Percentiles rank a stretch among this genome's conserved stretches.
These are phyloP conservation scores for Microbotryum violaceum DNA, from an alignment of 1,284 basidiomycete species.

Conservation along the genomic window DNA sequence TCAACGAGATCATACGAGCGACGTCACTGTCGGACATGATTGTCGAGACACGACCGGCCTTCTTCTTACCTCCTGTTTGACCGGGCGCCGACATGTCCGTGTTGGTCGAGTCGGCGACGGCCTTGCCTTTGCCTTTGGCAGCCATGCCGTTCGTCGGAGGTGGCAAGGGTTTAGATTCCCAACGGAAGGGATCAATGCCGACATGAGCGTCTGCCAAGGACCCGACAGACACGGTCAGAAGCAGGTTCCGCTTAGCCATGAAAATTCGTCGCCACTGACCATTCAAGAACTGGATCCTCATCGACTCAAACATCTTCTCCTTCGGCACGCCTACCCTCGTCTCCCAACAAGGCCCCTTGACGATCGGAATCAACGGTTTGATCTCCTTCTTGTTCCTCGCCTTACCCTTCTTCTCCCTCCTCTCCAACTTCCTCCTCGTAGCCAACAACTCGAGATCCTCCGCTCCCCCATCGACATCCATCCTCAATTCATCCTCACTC, in stretches of 20 bases:
- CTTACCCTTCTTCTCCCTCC: slow-evolving; percentile 37
- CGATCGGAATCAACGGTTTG: slow-evolving; percentile 63
- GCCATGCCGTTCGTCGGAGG: not conserved
- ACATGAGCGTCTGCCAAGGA: slow-evolving; percentile 55
- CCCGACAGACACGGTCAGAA: slow-evolving; percentile 11
- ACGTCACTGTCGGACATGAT: not conserved
- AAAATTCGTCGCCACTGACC: slow-evolving; percentile 46
- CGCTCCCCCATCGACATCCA: slow-evolving; percentile 55
- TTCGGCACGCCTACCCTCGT: slow-evolving; percentile 52
- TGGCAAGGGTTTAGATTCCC: slow-evolving; percentile 49
- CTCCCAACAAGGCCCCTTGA: slow-evolving; percentile 71
- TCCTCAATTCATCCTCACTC: slow-evolving; percentile 60
- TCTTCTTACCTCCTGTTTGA: slow-evolving; percentile 5
- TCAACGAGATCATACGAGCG: not conserved
- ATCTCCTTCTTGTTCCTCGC: slow-evolving; percentile 55
- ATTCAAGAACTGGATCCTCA: slow-evolving; percentile 67
- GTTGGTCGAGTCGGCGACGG: not conserved
- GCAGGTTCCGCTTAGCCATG: not conserved
- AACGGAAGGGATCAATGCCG: slow-evolving; percentile 69
- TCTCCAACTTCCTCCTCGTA: slow-evolving; percentile 45
- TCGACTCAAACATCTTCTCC: slow-evolving; percentile 58
- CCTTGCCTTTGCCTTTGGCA: not conserved
- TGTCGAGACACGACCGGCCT: slow-evolving; percentile 5
- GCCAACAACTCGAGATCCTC: slow-evolving; percentile 52
- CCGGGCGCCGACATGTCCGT: not conserved